A percentile compares a stretch with the other conserved stretches of the same genome.
Conservation (phyloP, 371 early-diverging fungal genomes). For the Mucor piriformis region DNA sequence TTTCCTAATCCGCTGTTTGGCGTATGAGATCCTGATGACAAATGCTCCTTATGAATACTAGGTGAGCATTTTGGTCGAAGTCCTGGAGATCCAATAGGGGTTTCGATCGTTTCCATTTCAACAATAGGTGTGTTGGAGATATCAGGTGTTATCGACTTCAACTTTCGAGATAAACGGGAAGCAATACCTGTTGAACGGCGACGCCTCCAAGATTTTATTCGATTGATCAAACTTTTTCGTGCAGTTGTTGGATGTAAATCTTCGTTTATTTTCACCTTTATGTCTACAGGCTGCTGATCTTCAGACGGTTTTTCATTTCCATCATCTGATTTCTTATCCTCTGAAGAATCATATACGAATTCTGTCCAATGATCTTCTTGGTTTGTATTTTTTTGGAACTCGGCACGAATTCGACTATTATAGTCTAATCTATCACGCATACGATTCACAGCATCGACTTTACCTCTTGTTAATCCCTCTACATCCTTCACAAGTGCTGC, state of each 20-base stretch:
- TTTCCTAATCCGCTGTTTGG: conserved; percentile 20
- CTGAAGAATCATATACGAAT: conserved; percentile 25
- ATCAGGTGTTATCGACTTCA: conserved; percentile 27
- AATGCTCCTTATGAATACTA: conserved; percentile 7
- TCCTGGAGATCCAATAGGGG: conserved; percentile 38
- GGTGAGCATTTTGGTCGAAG: conserved; percentile 21
- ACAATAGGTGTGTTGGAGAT: conserved; percentile 34
- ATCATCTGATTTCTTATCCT: conserved; percentile 8
- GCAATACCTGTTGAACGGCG: conserved; percentile 19
- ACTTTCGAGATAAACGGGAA: conserved; percentile 17
- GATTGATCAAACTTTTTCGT: conserved; percentile 30
- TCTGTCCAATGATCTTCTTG: conserved; percentile 47
- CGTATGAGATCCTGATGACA: conserved; percentile 18
- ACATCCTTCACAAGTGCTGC: conserved; percentile 36
- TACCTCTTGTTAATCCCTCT: conserved; percentile 33
- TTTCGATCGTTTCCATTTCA: conserved; percentile 47
- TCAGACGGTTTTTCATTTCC: neutral
- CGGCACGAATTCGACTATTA: conserved; percentile 40
- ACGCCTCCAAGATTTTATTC: conserved; percentile 32
- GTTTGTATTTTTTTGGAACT: conserved; percentile 41
- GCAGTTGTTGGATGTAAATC: neutral
- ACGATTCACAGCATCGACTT: conserved; percentile 52
- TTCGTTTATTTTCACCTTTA: neutral
- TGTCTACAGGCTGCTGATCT: neutral
- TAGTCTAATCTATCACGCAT: conserved; percentile 54